phyloP scores from a whole-genome alignment of 2,329 filamentous ascomycete species.

The Boeremia exigua region DNA sequence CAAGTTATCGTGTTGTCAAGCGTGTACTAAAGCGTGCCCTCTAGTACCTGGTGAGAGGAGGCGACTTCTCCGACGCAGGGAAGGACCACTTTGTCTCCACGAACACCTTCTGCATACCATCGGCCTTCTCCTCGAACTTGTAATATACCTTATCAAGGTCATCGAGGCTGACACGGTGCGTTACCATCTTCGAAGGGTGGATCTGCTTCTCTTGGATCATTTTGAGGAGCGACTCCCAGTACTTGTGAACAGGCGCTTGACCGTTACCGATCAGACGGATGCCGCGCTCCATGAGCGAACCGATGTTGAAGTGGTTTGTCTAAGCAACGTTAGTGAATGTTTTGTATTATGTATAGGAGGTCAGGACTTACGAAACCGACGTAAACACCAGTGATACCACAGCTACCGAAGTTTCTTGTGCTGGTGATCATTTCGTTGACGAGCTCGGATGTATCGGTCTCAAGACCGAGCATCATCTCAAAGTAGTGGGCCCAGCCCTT shows the following conservation, averaged over 20 bases:
- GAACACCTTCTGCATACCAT: slow-evolving; percentile 82
- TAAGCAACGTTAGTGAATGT: slow-evolving; percentile 32
- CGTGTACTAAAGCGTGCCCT: neutral
- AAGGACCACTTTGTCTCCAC: slow-evolving; percentile 65
- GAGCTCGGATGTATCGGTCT: slow-evolving; percentile 85
- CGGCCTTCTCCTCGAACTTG: slow-evolving; percentile 72
- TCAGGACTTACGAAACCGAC: slow-evolving; percentile 60
- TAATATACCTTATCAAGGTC: slow-evolving; percentile 60
- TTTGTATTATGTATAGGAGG: neutral
- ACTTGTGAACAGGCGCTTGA: slow-evolving; percentile 77
- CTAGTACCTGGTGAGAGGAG: slow-evolving; percentile 56
- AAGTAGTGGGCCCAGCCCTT: slow-evolving; percentile 68
- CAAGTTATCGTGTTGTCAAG: neutral
- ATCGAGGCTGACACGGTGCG: slow-evolving; percentile 69
- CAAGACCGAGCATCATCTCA: slow-evolving; percentile 67
- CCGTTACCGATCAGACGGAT: slow-evolving; percentile 76
- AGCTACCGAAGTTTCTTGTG: slow-evolving; percentile 74
- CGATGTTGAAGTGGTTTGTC: slow-evolving; percentile 84
- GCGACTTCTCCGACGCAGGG: slow-evolving; percentile 58
- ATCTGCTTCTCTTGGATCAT: slow-evolving; percentile 71
- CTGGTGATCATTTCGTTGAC: slow-evolving; percentile 79
- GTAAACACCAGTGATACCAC: slow-evolving; percentile 77
- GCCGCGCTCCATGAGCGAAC: slow-evolving; percentile 85
- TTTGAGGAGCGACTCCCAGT: slow-evolving; percentile 79
- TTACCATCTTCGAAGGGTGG: slow-evolving; percentile 80